phyloP scores from a whole-genome alignment of 148 eudicot species.

The Bassia scoparia region DNA sequence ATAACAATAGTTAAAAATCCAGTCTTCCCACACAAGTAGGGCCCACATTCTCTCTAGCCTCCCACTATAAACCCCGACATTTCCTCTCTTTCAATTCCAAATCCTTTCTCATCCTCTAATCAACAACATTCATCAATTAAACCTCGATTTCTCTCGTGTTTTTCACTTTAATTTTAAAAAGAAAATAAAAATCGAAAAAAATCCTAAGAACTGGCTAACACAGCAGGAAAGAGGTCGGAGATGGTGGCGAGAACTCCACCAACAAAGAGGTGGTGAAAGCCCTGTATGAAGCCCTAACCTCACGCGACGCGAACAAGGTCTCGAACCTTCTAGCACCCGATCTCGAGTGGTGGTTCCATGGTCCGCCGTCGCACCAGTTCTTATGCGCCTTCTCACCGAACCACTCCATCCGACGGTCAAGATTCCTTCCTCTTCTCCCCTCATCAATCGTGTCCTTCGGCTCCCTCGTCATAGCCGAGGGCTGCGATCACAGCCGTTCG shows the following conservation, averaged over 20 bases:
- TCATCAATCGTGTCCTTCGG: constrained; percentile 47
- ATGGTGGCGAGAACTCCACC: constrained; percentile 21
- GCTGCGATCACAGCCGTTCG: constrained; percentile 43
- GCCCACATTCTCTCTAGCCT: background rate
- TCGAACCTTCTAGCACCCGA: constrained; percentile 49
- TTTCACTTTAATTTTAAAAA: background rate
- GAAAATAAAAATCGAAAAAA: background rate
- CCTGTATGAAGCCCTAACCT: constrained; percentile 55
- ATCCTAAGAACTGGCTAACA: constrained; percentile 58
- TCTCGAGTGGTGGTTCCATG: constrained; percentile 86
- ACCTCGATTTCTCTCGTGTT: background rate
- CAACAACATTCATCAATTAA: background rate
- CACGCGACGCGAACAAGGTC: constrained; percentile 51
- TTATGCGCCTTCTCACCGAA: constrained; percentile 62
- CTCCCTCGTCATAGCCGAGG: constrained; percentile 51
- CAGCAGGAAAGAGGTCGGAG: constrained; percentile 7
- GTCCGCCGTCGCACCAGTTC: constrained; percentile 70
- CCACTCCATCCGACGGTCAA: background rate
- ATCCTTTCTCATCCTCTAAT: background rate
- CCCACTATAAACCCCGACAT: constrained; percentile 17
- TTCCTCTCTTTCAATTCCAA: background rate
- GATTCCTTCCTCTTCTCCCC: constrained; percentile 38
- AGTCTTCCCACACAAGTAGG: background rate
- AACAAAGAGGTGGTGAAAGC: constrained; percentile 42
- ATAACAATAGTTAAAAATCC: too few species aligned